These are phyloP conservation scores for Cryptococcus sp. DNA, from an alignment of 1,284 basidiomycete species.

Conservation along the genomic window DNA sequence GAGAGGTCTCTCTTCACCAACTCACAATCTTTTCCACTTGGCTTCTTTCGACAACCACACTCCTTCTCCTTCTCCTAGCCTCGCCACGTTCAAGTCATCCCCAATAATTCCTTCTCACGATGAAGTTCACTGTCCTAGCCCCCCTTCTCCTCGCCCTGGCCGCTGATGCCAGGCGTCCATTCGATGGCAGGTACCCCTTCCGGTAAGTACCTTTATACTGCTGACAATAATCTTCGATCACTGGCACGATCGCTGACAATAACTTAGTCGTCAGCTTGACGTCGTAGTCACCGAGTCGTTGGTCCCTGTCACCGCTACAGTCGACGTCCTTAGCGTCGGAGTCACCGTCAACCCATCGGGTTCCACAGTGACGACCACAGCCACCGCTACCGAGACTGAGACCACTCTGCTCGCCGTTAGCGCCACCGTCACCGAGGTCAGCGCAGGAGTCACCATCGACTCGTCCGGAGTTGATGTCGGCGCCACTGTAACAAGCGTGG, in stretches of 20 bases:
- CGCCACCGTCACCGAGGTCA: background rate
- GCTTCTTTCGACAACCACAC: background rate
- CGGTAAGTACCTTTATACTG: background rate
- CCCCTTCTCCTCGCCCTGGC: conserved; percentile 1
- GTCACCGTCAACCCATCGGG: background rate
- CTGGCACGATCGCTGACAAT: background rate
- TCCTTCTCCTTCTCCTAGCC: background rate
- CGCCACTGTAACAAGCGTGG: background rate
- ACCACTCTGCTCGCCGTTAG: background rate
- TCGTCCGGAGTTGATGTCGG: background rate
- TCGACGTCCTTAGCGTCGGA: background rate
- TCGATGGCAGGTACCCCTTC: background rate
- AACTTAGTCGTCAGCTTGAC: background rate
- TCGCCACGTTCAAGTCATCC: background rate
- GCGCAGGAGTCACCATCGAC: background rate
- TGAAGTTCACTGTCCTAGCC: conserved; percentile 1
- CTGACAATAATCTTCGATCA: background rate
- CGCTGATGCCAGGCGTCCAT: conserved; percentile 2
- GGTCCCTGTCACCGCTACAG: background rate
- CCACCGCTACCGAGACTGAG: background rate
- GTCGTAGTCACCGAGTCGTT: background rate
- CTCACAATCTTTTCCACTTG: background rate
- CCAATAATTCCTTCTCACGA: background rate
- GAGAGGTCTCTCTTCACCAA: background rate
- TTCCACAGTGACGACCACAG: background rate